These are phyloP conservation scores for Talaromyces atroroseus DNA, from an alignment of 2,329 filamentous ascomycete genomes.

Conservation along the genomic window DNA sequence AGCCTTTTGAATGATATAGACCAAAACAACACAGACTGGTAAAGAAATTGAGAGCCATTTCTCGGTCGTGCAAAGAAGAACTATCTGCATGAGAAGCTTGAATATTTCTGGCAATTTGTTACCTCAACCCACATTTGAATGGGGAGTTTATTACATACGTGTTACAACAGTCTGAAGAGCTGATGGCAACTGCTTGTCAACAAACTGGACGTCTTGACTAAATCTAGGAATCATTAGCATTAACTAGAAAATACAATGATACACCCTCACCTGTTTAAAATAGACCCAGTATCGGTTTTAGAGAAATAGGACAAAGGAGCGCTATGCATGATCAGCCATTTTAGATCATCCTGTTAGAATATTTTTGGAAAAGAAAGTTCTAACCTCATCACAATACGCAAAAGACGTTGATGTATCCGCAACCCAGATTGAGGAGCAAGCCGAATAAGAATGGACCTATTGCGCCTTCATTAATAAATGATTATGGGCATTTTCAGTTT, in stretches of 20 bases:
- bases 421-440: conserved; percentile 9
- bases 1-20: conserved; percentile 51
- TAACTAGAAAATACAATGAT: background rate
- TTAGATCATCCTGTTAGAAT: background rate
- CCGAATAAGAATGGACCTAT: conserved; percentile 6
- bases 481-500: background rate
- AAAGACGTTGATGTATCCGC: conserved; percentile 5
- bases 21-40: conserved; percentile 18
- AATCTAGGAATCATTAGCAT: conserved; percentile 7
- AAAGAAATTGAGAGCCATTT: conserved; percentile 1
- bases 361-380: background rate
- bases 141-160: background rate
- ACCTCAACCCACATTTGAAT: background rate
- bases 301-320: conserved; percentile 7
- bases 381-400: conserved; percentile 5
- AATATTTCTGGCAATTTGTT: background rate
- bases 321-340: background rate
- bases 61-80: conserved; percentile 1
- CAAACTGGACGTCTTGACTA: conserved; percentile 39
- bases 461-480: background rate
- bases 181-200: conserved; percentile 39
- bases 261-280: background rate
- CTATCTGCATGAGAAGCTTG: conserved; percentile 6
- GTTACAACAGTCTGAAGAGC: conserved; percentile 5
- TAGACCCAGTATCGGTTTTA: conserved; percentile 3